Conservation (phyloP, 2,329 filamentous ascomycete species). For the Fusarium staphyleae region DNA sequence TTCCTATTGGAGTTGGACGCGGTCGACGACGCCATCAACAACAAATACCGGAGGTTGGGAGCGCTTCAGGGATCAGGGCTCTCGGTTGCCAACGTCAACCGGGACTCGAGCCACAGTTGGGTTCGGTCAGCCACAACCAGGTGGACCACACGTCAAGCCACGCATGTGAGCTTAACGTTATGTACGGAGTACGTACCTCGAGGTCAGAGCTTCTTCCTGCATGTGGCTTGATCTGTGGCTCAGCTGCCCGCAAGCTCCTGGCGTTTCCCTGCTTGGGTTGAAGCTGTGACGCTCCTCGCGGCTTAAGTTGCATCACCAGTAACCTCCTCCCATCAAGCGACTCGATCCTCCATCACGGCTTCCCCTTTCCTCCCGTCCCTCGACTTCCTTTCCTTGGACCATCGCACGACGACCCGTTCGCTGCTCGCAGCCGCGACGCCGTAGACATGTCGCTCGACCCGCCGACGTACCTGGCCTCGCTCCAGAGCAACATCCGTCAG, state of each 20-base stretch:
- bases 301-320: slow-evolving; percentile 44
- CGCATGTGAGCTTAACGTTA: neutral
- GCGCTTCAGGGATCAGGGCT: slow-evolving; percentile 23
- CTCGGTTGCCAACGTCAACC: slow-evolving; percentile 15
- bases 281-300: slow-evolving; percentile 38
- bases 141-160: neutral
- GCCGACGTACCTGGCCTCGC: slow-evolving; percentile 81
- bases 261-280: slow-evolving; percentile 27
- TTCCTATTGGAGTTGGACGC: slow-evolving; percentile 28
- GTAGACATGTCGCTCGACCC: slow-evolving; percentile 85
- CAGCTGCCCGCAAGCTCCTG: slow-evolving; percentile 14
- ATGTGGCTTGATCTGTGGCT: slow-evolving; percentile 35
- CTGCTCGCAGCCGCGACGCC: slow-evolving; percentile 41
- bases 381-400: slow-evolving; percentile 10
- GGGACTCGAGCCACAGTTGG: neutral
- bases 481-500: slow-evolving; percentile 96
- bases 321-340: slow-evolving; percentile 37
- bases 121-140: neutral
- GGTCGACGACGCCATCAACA: slow-evolving; percentile 23
- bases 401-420: slow-evolving; percentile 24
- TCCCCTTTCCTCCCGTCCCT: slow-evolving; percentile 3
- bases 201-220: neutral
- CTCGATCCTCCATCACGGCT: slow-evolving; percentile 21
- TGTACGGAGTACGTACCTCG: neutral
- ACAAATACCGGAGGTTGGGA: slow-evolving; percentile 38